Evolutionary conservation across 176 grass and related monocot species (phyloP).

Genomic region (Canna indica): DNA sequence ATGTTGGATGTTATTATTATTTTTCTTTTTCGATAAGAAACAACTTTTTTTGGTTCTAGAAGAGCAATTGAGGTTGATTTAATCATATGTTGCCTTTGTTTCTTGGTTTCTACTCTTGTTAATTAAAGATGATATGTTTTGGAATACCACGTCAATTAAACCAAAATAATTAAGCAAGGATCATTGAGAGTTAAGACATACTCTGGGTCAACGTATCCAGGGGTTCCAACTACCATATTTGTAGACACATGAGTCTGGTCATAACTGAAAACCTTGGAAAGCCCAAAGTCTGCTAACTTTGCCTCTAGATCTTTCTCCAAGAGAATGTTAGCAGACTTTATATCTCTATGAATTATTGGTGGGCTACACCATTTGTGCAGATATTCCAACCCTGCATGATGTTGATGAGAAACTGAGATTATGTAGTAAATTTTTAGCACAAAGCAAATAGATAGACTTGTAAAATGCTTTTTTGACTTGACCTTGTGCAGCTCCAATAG

Average conservation of each 20-base stretch:
- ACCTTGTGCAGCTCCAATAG: not conserved
- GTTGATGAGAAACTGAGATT: not conserved
- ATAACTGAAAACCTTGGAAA: constrained; percentile 25
- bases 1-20: no score
- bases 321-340: constrained; percentile 52
- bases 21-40: no score
- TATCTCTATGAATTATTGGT: constrained; percentile 41
- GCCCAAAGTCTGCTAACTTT: constrained; percentile 52
- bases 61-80: no score
- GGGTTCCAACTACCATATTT: constrained; percentile 27
- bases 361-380: constrained; percentile 30
- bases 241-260: constrained; percentile 17
- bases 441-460: not conserved
- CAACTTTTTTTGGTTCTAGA: no score
- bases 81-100: no score
- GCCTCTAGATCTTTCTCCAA: constrained; percentile 29
- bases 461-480: not conserved
- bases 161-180: not conserved
- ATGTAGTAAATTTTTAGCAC: not conserved
- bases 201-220: constrained; percentile 56
- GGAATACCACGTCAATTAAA: not conserved
- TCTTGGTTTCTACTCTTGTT: no score
- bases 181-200: constrained; percentile 13
- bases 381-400: constrained; percentile 42
- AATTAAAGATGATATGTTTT: not conserved